Conservation (phyloP, 352 stramenopile genomes). For the Globisporangium lucens region DNA sequence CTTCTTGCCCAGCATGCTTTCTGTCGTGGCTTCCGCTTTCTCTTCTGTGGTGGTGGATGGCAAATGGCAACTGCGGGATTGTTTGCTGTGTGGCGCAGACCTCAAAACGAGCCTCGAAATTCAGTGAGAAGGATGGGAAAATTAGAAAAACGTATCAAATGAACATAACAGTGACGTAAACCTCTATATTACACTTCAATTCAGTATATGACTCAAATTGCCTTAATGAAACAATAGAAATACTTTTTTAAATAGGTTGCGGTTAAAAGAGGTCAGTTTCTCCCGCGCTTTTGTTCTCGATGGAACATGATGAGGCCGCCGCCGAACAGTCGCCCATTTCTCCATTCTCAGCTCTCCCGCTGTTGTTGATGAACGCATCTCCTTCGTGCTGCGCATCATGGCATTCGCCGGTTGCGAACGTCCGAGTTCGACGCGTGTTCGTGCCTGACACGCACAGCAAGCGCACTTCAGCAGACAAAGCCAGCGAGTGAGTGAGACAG, state of each 20-base stretch:
- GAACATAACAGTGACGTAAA: not conserved
- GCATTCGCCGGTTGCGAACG: too few relatives aligned
- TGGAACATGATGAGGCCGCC: not conserved
- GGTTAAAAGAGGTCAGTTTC: not conserved
- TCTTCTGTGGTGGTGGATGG: not conserved
- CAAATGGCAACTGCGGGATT: constrained; percentile 8
- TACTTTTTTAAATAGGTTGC: too few relatives aligned
- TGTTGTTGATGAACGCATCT: not conserved
- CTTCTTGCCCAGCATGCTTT: constrained; percentile 59
- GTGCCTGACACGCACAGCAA: not conserved
- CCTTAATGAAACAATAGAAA: too few relatives aligned
- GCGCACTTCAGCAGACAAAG: not conserved
- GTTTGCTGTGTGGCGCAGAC: not conserved
- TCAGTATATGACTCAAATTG: too few relatives aligned
- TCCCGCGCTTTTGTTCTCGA: constrained; percentile 12
- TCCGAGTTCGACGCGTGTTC: not conserved
- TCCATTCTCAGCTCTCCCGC: not conserved
- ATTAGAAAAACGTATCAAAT: not conserved
- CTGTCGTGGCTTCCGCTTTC: not conserved
- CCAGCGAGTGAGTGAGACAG: not conserved
- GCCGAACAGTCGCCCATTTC: not conserved
- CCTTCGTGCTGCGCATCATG: too few relatives aligned
- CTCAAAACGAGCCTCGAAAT: not conserved
- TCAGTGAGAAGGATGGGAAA: constrained; percentile 1
- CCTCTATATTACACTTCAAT: not conserved